These are phyloP conservation scores for Mycosphaerella sp. DNA, from an alignment of 2,329 filamentous ascomycete genomes.

Conservation along the genomic window DNA sequence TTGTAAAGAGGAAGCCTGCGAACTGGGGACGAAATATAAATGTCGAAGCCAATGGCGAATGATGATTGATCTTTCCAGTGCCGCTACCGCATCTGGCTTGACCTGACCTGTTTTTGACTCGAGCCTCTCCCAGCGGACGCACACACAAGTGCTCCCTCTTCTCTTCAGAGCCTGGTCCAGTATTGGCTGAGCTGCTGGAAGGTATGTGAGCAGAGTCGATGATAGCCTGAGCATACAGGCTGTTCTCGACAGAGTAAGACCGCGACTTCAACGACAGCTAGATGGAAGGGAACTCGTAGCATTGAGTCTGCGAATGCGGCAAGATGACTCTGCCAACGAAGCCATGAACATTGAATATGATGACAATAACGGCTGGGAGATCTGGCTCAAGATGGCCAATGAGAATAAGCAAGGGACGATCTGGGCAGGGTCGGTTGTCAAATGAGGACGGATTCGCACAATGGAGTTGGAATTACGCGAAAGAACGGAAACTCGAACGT, in stretches of 20 bases:
- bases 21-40: conserved; percentile 64
- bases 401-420: background rate
- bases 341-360: conserved; percentile 6
- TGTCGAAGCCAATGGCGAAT: conserved; percentile 14
- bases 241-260: too few species aligned
- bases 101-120: background rate
- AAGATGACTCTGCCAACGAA: background rate
- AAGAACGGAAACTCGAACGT: too few species aligned
- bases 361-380: conserved; percentile 7
- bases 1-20: conserved; percentile 79
- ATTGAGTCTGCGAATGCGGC: background rate
- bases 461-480: too few species aligned
- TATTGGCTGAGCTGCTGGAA: background rate
- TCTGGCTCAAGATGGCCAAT: background rate
- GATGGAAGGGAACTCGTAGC: too few species aligned
- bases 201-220: too few species aligned
- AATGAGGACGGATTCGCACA: too few species aligned
- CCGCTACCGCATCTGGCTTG: background rate
- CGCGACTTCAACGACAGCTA: too few species aligned
- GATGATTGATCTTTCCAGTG: background rate
- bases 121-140: background rate
- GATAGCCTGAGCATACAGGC: too few species aligned
- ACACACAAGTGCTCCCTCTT: background rate
- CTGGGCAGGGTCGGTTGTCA: too few species aligned
- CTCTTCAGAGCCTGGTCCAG: background rate